Base-by-base conservation (phyloP, 2,329 filamentous ascomycete species). In the Curvularia hawaiiensis region DNA sequence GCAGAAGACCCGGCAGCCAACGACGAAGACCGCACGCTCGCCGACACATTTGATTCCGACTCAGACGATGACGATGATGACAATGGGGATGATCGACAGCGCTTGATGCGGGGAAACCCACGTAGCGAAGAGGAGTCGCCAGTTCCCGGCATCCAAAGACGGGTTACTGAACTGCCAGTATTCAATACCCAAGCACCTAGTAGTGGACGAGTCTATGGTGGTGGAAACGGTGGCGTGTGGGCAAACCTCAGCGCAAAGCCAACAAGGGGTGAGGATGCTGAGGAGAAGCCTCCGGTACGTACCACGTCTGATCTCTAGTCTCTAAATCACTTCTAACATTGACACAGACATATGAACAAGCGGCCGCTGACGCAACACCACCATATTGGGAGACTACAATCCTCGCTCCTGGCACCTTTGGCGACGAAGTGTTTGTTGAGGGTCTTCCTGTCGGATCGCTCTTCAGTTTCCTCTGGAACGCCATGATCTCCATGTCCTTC, bases 301-400 rank as follows among this genome's bases (percentile, higher is more conserved):
- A 50, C 12, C 30, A n/a, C 44, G 28, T 49, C 51, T 11, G 4
- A 39, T 44, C 12, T 18, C 10, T 6, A 35, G 28, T 9, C 6
- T 20, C 28, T 12, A 9, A 14, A 30, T 26, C 38, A 43, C 43
- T 67, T 66, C 78, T 81, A 72, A 82, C 74, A 40, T 48, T 39
- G 30, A 26, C 6, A 33, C 69, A 97, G 91, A 93, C 94, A 35
- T 99, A 99, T 76, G 95, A 99, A 83, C 94, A 98, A 86, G 95
- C 95, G 16, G 95, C 95, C 3, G 94, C 94, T 41, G 95, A 99
- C 77, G 90, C 92, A 24, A 95, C 95, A 47, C 95, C 95, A 1
- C 95, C 95, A 0, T 99, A 99, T 78, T 99, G 95, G 95, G 95
- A 99, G 81, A 99, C 95, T 6, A 98, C 95, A 0, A 97, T 99